These are phyloP conservation scores for Xylariaceae sp. DNA, from an alignment of 2,329 filamentous ascomycete species.

Conservation along the genomic window DNA sequence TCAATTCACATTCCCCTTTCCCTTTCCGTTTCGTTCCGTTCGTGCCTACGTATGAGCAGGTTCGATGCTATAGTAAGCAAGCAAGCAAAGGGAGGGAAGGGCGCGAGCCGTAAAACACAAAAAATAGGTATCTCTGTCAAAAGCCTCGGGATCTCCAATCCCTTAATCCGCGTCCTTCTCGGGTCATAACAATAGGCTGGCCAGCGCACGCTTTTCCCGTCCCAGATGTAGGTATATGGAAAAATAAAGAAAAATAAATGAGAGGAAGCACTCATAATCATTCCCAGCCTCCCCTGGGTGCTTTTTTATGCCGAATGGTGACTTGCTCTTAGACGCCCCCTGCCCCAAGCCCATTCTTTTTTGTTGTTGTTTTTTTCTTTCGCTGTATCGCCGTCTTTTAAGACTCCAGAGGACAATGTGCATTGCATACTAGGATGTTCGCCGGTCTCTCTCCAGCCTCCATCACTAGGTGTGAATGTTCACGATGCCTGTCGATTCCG, in stretches of 20 bases:
- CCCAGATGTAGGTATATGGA: neutral
- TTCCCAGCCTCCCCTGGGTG: conserved; percentile 1
- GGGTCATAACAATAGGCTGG: neutral
- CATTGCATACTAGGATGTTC: conserved; percentile 20
- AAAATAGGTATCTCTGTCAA: conserved; percentile 13
- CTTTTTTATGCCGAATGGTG: conserved; percentile 5
- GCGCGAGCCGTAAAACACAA: conserved; percentile 18
- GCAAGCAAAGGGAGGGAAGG: neutral
- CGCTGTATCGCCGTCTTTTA: conserved; percentile 2
- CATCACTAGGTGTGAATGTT: neutral
- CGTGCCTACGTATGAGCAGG: conserved; percentile 1
- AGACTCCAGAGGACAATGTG: conserved; percentile 17
- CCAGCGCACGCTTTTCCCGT: conserved; percentile 6
- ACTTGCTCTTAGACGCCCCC: conserved; percentile 15
- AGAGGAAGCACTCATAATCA: conserved; percentile 8
- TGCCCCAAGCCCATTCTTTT: conserved; percentile 2
- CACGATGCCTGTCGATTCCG: conserved; percentile 5
- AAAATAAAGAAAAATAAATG: conserved; percentile 1
- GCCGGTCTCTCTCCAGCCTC: neutral
- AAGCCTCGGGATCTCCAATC: conserved; percentile 6
- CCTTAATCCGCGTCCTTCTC: conserved; percentile 2
- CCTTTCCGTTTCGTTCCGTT: conserved; percentile 3
- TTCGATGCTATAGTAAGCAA: conserved; percentile 8
- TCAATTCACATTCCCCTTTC: neutral
- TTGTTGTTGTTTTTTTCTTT: neutral